Percentiles rank a stretch among this genome's conserved stretches.
Conservation (phyloP, 345 rosid species). For the Aethionema arabicum region DNA sequence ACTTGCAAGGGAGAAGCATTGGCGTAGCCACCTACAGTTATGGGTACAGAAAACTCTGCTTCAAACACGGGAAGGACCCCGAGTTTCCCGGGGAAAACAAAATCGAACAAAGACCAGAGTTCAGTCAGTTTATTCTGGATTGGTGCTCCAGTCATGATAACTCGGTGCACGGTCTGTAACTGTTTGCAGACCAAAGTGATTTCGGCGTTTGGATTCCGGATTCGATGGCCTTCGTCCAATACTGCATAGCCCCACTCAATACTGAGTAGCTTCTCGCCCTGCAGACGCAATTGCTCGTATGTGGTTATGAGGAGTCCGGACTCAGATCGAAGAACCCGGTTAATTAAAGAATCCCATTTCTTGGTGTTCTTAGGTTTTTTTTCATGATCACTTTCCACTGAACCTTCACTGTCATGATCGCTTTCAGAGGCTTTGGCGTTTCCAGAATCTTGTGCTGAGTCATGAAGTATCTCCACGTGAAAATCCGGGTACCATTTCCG, state of each 20-base stretch:
- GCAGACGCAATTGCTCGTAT: conserved; percentile 89
- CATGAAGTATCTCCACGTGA: conserved; percentile 86
- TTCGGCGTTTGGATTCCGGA: conserved; percentile 95
- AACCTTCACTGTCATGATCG: conserved; percentile 72
- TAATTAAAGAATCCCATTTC: conserved; percentile 85
- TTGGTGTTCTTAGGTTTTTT: conserved; percentile 53
- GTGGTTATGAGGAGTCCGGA: conserved; percentile 89
- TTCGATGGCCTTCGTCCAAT: conserved; percentile 95
- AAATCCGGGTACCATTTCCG: conserved; percentile 73
- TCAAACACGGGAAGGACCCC: conserved; percentile 97
- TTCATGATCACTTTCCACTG: conserved; percentile 59
- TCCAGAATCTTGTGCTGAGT: conserved; percentile 71
- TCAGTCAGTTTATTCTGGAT: conserved; percentile 92
- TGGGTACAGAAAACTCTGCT: conserved; percentile 95
- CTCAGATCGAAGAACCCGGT: conserved; percentile 67
- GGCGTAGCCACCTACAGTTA: conserved; percentile 95
- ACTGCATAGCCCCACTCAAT: conserved; percentile 95
- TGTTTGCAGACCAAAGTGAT: conserved; percentile 91
- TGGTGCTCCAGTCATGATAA: conserved; percentile 98
- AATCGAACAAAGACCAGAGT: conserved; percentile 96
- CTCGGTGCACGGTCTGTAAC: conserved; percentile 90
- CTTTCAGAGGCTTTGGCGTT: conserved; percentile 50
- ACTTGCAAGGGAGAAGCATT: conserved; percentile 99
- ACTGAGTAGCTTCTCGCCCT: conserved; percentile 79
- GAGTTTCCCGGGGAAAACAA: conserved; percentile 96